Base-by-base conservation (phyloP, 2,329 filamentous ascomycete genomes). In the Cladosporium velox region DNA sequence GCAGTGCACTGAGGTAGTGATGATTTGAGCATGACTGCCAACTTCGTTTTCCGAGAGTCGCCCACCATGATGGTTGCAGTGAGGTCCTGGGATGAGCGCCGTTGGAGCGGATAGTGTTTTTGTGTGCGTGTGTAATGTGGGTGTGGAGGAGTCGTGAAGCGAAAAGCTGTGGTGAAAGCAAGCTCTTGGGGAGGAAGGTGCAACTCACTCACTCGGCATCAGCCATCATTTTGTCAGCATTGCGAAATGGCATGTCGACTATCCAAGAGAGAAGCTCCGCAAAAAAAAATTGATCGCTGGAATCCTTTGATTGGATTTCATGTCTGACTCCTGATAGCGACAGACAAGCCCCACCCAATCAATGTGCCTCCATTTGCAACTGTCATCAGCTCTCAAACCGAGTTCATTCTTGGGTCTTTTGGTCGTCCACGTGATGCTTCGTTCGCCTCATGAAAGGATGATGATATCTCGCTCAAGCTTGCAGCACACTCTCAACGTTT, bases 401-500 rank as follows among this genome's bases (percentile, higher is more conserved):
- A 14, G 3, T 10, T 21, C 41, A n/a, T 47, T 47, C n/a, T 47
- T 18, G 18, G 15, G 38, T 6, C 38, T 44, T 5, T 18, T 44
- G 18, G 6, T 10, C 7, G 7, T 7, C 18, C 38, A n/a, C 8
- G 8, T 21, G 41, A 14, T 41, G 11, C 15, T 14, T 18, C 35
- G 7, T 18, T 18, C 35, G 11, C 11, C 14, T 41, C 35, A 41
- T 41, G 35, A 15, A 47, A 47, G 18, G 41, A 21, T 44, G 7
- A 14, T 3, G 18, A 44, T n/a, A 2, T 12, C 10, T 11, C n/a
- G n/a, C 41, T 47, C 38, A 44, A 35, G 49, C 4, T 11, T 47
- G 47, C 15, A 64, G 49, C 35, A 32, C 51, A 15, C 6, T 26
- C 49, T 79, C 80, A 32, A 89, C 82, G 69, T 87, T 82, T 66